Base-by-base conservation (phyloP, 2,329 filamentous ascomycete genomes). In the Chaetomium globosum region DNA sequence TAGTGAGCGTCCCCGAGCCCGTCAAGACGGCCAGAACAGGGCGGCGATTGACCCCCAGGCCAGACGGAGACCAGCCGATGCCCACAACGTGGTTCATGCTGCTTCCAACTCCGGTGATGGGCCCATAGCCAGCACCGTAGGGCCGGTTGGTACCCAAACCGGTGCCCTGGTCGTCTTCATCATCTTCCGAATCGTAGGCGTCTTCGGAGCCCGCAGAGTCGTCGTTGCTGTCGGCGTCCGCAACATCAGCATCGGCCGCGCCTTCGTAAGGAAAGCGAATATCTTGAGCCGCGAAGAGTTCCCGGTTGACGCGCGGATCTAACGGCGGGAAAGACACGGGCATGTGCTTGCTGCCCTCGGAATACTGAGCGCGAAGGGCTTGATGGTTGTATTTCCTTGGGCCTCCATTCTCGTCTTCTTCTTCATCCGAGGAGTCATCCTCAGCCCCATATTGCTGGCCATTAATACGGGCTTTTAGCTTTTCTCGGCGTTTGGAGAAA, bases 31-130 rank as follows among this genome's bases (percentile, higher is more conserved):
- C 79, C 39, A 87, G 75, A 5, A 86, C 79, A 0, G 84, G 80
- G 1, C 85, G 78, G 8, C 79, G 73, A 70, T 86, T 85, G 49
- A 80, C 79, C 1, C 85, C 85, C n/a, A 87, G 73, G 1, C 82
- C 83, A n/a, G 75, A 75, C 0, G 85, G 84, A n/a, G 84, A 87
- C 85, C 85, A 87, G 56, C 79, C 81, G 23, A 87, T 68, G 9
- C 77, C 74, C 16, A 86, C 79, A 19, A 84, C 79, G 69, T 87
- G 84, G 67, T 84, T 85, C 70, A 87, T 77, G 3, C 82, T 81
- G 55, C 78, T 78, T 4, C 83, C 84, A 2, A 79, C 77, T 19
- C 79, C 79, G 0, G 82, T 82, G 46, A 85, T 78, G 1, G 77
- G 68, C 2, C 80, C 80, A 4, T 70, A 73, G 0, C 83, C 83